phyloP scores from a whole-genome alignment of 1,139 yeast species.

The Debaryomycetaceae sp. region DNA sequence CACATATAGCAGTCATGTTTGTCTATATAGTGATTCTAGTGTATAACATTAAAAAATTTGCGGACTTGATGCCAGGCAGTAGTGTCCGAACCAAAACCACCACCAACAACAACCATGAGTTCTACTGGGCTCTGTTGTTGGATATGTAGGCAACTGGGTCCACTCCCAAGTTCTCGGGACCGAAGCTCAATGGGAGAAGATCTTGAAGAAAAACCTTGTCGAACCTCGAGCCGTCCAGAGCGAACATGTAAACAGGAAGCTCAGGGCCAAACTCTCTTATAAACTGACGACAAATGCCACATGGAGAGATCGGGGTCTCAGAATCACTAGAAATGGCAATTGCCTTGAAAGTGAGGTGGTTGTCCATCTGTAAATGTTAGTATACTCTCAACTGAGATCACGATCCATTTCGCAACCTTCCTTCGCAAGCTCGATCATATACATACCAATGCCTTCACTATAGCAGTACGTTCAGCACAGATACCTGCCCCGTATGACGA shows the following conservation, averaged over 20 bases:
- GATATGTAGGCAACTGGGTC: not conserved
- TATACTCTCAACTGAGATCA: slow-evolving; percentile 1
- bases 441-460: slow-evolving; percentile 59
- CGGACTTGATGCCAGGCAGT: not conserved
- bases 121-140: not conserved
- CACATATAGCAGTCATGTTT: slow-evolving; percentile 39
- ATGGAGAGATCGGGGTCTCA: slow-evolving; percentile 67
- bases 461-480: slow-evolving; percentile 88
- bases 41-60: not conserved
- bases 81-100: not conserved
- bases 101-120: not conserved
- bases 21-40: not conserved
- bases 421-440: slow-evolving; percentile 1
- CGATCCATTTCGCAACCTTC: not conserved
- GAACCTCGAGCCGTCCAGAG: slow-evolving; percentile 42
- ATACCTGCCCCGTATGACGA: slow-evolving; percentile 87
- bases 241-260: slow-evolving; percentile 61
- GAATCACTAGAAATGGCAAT: slow-evolving; percentile 73
- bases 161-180: slow-evolving; percentile 64
- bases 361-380: slow-evolving; percentile 28
- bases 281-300: slow-evolving; percentile 92
- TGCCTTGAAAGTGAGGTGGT: slow-evolving; percentile 49
- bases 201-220: slow-evolving; percentile 52
- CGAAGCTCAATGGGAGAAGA: slow-evolving; percentile 79
- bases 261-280: slow-evolving; percentile 67